Percentiles rank a stretch among this genome's conserved stretches.
Conservation (phyloP, 169 alveolate species). For the Plasmodium reichenowi region DNA sequence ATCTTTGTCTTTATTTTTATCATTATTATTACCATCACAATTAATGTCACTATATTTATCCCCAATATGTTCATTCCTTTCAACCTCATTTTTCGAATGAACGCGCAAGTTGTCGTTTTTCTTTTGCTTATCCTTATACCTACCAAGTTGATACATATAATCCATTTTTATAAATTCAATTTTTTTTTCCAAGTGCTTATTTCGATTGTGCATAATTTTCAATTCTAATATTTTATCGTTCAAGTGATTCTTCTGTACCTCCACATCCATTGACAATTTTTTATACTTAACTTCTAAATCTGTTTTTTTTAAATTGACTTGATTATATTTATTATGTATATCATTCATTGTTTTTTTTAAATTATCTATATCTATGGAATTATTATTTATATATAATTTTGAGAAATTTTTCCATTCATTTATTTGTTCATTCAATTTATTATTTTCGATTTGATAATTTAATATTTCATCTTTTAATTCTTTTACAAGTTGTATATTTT, state of each 20-base stretch:
- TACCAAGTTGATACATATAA: conserved; percentile 1
- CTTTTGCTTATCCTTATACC: not conserved
- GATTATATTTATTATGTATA: conserved; percentile 33
- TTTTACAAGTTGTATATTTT: conserved; percentile 12
- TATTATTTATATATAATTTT: conserved; percentile 51
- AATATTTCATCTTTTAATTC: conserved; percentile 38
- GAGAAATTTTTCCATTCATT: conserved; percentile 52
- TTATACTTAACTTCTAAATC: conserved; percentile 51
- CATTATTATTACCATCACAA: not conserved
- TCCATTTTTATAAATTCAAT: conserved; percentile 47
- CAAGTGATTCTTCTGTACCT: conserved; percentile 12
- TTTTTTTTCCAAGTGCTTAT: conserved; percentile 26
- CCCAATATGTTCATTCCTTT: not conserved
- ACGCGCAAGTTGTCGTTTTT: not conserved
- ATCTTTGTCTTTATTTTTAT: not conserved
- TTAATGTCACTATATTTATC: not conserved
- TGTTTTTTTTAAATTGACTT: conserved; percentile 33
- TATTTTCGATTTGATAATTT: conserved; percentile 61
- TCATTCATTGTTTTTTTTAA: conserved; percentile 44
- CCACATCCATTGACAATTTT: conserved; percentile 18
- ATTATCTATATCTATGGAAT: conserved; percentile 34
- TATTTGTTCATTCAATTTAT: conserved; percentile 35
- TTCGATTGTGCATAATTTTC: conserved; percentile 32
- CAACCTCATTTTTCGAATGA: not conserved
- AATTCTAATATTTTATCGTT: conserved; percentile 59